Conservation (phyloP, 148 eudicot genomes). For the Vaccinium corymbosum region DNA sequence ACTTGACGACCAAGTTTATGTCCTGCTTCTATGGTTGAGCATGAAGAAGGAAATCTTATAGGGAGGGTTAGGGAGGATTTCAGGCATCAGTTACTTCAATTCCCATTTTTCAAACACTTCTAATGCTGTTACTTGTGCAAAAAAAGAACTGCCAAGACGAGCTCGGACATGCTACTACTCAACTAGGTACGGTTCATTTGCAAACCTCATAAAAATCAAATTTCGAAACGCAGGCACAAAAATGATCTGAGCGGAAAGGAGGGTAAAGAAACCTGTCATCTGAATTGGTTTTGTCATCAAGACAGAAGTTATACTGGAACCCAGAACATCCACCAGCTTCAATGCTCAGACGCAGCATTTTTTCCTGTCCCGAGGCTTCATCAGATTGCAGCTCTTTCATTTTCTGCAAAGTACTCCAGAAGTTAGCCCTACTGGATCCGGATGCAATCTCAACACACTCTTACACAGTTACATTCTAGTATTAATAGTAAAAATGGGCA, state of each 20-base stretch:
- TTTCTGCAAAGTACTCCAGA: conserved; percentile 42
- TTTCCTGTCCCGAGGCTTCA: conserved; percentile 43
- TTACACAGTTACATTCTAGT: too few relatives aligned
- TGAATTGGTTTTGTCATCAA: conserved; percentile 59
- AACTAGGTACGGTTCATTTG: neutral
- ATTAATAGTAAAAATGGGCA: neutral
- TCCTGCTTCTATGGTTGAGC: neutral
- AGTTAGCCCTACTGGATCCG: conserved; percentile 19
- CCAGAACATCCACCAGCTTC: conserved; percentile 99
- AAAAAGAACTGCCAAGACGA: neutral
- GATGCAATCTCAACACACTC: neutral
- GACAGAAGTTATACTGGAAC: conserved; percentile 80
- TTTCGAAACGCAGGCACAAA: neutral
- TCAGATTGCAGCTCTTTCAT: conserved; percentile 83
- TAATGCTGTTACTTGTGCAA: neutral
- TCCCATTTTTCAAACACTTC: neutral
- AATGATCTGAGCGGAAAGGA: neutral
- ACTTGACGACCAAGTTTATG: neutral
- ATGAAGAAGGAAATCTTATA: neutral
- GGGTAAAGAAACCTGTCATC: conserved; percentile 66
- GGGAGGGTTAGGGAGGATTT: neutral
- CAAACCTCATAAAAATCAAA: neutral
- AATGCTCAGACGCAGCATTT: conserved; percentile 81
- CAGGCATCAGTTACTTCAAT: neutral
- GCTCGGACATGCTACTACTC: neutral